A percentile compares a stretch with the other conserved stretches of the same genome.
Conservation (phyloP, 306 rosid genomes). For the Fagus sylvatica region DNA sequence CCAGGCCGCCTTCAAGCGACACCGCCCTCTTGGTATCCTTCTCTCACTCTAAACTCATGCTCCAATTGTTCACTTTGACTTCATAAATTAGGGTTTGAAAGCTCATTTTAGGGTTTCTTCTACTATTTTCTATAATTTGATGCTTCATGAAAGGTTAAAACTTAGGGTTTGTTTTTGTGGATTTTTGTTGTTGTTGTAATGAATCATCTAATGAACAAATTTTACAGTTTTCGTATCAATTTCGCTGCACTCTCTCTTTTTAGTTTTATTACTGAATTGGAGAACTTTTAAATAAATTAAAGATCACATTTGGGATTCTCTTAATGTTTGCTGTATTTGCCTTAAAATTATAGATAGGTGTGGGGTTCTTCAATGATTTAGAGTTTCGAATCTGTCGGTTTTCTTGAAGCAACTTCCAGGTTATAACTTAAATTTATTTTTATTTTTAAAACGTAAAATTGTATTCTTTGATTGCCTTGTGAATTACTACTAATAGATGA, state of each 20-base stretch:
- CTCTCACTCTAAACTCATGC: neutral
- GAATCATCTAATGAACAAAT: too few relatives aligned
- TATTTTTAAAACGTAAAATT: neutral
- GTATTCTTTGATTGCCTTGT: neutral
- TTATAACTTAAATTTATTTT: too few relatives aligned
- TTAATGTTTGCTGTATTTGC: neutral
- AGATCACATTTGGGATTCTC: neutral
- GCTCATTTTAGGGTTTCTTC: neutral
- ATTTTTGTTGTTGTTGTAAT: neutral
- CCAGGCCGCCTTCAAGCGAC: conserved; percentile 62
- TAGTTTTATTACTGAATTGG: neutral
- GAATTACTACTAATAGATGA: neutral
- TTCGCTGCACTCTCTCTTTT: neutral
- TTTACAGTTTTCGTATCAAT: neutral
- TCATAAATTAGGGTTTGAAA: neutral
- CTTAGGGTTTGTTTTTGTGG: neutral
- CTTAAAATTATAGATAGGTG: neutral
- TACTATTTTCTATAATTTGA: too few relatives aligned
- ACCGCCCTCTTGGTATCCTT: conserved; percentile 51
- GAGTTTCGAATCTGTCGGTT: neutral
- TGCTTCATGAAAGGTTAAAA: neutral
- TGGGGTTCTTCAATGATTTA: neutral
- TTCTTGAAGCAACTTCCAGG: neutral
- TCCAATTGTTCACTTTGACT: neutral
- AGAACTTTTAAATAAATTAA: neutral